phyloP scores from a whole-genome alignment of 1,284 basidiomycete genomes.

The Coriolopsis trogii region DNA sequence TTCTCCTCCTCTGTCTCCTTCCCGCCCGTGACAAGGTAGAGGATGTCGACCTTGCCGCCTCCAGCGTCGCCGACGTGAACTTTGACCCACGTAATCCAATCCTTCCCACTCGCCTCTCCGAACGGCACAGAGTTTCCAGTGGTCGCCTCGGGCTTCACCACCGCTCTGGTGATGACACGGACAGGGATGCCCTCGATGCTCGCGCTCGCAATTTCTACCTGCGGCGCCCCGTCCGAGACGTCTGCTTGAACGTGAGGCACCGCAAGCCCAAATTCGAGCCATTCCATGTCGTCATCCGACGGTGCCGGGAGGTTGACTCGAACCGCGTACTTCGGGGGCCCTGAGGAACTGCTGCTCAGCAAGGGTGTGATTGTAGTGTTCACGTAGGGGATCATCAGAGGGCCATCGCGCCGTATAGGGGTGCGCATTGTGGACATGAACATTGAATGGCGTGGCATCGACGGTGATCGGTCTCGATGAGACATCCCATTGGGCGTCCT shows the following conservation, averaged over 20 bases:
- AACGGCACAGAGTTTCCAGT: slow-evolving; percentile 45
- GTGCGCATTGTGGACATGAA: slow-evolving; percentile 27
- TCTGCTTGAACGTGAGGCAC: slow-evolving; percentile 30
- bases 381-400: slow-evolving; percentile 64
- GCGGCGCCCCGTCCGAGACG: slow-evolving; percentile 33
- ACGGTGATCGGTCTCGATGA: slow-evolving; percentile 27
- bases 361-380: slow-evolving; percentile 57
- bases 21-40: slow-evolving; percentile 55
- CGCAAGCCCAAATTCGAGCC: slow-evolving; percentile 79
- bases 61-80: slow-evolving; percentile 54
- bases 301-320: slow-evolving; percentile 58
- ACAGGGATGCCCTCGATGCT: slow-evolving; percentile 69
- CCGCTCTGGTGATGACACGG: slow-evolving; percentile 52
- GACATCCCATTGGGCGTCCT: slow-evolving; percentile 33
- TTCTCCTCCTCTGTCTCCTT: slow-evolving; percentile 23
- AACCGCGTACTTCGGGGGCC: slow-evolving; percentile 59
- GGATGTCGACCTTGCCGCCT: slow-evolving; percentile 58
- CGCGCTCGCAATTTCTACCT: slow-evolving; percentile 57
- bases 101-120: slow-evolving; percentile 52
- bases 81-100: slow-evolving; percentile 69
- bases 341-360: slow-evolving; percentile 23
- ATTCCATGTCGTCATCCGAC: slow-evolving; percentile 57
- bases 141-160: slow-evolving; percentile 41
- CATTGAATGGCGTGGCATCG: slow-evolving; percentile 29
- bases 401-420: slow-evolving; percentile 54